Conservation (phyloP, 75 land plant species). For the Sequoiadendron giganteum region DNA sequence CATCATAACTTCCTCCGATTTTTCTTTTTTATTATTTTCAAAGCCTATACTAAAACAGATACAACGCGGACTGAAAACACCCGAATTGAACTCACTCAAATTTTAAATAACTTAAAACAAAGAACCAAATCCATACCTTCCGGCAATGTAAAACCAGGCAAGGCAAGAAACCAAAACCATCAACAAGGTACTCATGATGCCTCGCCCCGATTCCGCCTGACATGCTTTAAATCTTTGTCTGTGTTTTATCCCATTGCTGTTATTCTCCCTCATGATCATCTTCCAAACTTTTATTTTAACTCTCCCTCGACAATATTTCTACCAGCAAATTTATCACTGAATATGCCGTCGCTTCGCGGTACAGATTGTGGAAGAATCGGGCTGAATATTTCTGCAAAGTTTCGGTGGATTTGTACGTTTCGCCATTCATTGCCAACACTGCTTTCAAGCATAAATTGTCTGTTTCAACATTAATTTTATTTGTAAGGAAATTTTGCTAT, state of each 20-base stretch:
- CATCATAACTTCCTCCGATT: not conserved
- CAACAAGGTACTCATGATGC: not conserved
- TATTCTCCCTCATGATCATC: not conserved
- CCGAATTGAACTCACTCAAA: not conserved
- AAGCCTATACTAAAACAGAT: not conserved
- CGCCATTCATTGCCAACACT: not conserved
- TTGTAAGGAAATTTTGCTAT: too few species aligned
- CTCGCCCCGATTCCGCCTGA: not conserved
- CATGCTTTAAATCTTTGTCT: not conserved
- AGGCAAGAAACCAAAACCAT: not conserved
- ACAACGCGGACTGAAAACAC: too few species aligned
- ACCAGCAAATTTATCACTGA: not conserved
- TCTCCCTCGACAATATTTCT: not conserved
- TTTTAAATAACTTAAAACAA: not conserved
- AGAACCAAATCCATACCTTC: not conserved
- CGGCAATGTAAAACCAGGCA: conserved; percentile 1
- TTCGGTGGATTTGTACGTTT: not conserved
- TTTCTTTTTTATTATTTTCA: not conserved
- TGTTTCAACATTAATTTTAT: not conserved
- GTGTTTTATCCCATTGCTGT: not conserved
- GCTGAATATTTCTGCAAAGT: not conserved
- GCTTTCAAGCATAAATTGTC: not conserved
- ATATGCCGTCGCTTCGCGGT: not conserved
- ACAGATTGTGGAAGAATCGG: not conserved
- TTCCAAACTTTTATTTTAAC: not conserved